Evolutionary conservation across 371 early-diverging fungal genomes (phyloP).

Genomic region (Mucor lusitanicus): DNA sequence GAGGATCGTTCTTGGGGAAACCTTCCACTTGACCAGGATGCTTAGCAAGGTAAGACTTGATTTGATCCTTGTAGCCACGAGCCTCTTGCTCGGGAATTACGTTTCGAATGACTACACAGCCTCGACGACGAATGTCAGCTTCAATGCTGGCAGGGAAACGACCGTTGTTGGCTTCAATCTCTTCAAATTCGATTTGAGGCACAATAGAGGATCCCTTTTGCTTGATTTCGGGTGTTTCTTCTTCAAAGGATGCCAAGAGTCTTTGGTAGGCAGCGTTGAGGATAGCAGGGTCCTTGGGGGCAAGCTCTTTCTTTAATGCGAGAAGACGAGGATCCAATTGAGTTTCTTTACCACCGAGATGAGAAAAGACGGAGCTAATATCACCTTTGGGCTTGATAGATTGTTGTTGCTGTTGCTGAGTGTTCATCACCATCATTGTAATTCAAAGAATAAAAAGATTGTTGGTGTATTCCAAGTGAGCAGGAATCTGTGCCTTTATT

Average conservation of each 20-base stretch:
- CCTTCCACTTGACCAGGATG: constrained; percentile 30
- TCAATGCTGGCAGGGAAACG: constrained; percentile 28
- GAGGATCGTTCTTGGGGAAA: constrained; percentile 37
- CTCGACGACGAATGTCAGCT: constrained; percentile 30
- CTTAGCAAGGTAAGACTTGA: constrained; percentile 28
- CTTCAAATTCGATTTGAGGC: constrained; percentile 30
- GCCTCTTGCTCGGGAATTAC: constrained; percentile 34
- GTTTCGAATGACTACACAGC: constrained; percentile 36
- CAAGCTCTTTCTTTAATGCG: constrained; percentile 28
- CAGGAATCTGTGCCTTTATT: not conserved
- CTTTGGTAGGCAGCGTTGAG: constrained; percentile 33
- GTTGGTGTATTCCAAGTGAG: not conserved
- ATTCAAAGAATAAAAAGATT: not conserved
- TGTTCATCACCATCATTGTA: not conserved
- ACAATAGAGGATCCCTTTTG: constrained; percentile 30
- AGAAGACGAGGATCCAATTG: constrained; percentile 28
- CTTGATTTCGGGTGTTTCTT: constrained; percentile 29
- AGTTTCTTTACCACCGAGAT: constrained; percentile 33
- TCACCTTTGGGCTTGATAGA: constrained; percentile 35
- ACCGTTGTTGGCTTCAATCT: constrained; percentile 35
- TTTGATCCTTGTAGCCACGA: constrained; percentile 31
- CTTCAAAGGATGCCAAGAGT: constrained; percentile 25
- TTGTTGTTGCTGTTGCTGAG: not conserved
- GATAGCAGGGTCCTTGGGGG: constrained; percentile 19
- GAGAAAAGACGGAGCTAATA: constrained; percentile 43